Percentiles rank a stretch among this genome's conserved stretches.
Conservation (phyloP, 805 yeast species). For the Starmerella scarabaei region DNA sequence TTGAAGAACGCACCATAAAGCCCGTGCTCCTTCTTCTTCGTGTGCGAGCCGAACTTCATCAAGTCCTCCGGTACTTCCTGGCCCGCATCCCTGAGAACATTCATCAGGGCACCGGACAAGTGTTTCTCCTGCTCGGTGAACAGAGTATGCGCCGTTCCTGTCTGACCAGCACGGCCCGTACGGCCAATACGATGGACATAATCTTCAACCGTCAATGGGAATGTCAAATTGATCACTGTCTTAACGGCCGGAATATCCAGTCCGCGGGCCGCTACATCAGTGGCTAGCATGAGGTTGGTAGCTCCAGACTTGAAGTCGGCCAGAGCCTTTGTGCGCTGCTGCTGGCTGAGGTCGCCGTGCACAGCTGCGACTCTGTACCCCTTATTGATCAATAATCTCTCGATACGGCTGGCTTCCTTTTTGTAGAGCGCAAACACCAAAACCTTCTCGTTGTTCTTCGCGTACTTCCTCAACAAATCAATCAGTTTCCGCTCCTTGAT, state of each 20-base stretch:
- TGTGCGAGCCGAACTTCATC: conserved; percentile 91
- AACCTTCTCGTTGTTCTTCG: conserved; percentile 53
- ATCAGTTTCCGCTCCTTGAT: conserved; percentile 68
- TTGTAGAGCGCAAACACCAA: conserved; percentile 89
- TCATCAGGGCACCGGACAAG: conserved; percentile 83
- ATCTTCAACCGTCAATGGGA: conserved; percentile 93
- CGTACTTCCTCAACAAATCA: conserved; percentile 56
- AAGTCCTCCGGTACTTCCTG: conserved; percentile 93
- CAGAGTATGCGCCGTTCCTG: conserved; percentile 88
- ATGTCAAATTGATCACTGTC: conserved; percentile 85
- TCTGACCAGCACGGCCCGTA: conserved; percentile 94
- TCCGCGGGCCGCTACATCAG: conserved; percentile 98
- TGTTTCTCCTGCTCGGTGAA: conserved; percentile 97
- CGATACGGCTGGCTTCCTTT: conserved; percentile 90
- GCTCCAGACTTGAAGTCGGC: conserved; percentile 72
- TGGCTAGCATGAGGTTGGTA: conserved; percentile 69
- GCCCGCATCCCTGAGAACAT: conserved; percentile 83
- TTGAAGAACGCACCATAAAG: conserved; percentile 98
- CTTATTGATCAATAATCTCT: conserved; percentile 53
- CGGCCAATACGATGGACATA: conserved; percentile 96
- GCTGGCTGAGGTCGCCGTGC: conserved; percentile 91
- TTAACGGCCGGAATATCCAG: conserved; percentile 95
- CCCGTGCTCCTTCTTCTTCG: conserved; percentile 92
- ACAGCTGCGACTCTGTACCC: conserved; percentile 82
- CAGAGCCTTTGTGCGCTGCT: conserved; percentile 79